phyloP scores from a whole-genome alignment of 2,329 filamentous ascomycete genomes.

The Leptosphaerulina australis region DNA sequence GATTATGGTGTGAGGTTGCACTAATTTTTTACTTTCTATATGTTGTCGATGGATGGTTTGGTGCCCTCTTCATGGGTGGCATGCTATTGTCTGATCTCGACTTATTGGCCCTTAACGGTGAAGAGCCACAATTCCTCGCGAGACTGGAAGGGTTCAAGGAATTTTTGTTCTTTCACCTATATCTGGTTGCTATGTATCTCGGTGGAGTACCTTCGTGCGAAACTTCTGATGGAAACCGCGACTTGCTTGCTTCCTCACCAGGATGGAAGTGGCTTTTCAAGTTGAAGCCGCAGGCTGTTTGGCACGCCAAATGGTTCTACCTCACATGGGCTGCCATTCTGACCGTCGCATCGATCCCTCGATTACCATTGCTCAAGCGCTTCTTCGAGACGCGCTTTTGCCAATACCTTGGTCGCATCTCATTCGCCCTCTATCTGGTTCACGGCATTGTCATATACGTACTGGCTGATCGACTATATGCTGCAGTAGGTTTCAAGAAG shows the following conservation, averaged over 20 bases:
- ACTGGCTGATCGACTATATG: slow-evolving; percentile 65
- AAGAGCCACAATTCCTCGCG: slow-evolving; percentile 54
- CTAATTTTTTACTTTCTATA: slow-evolving; percentile 71
- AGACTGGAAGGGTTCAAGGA: slow-evolving; percentile 60
- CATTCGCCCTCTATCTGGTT: slow-evolving; percentile 64
- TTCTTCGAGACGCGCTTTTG: slow-evolving; percentile 57
- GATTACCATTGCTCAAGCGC: slow-evolving; percentile 58
- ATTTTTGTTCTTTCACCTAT: slow-evolving; percentile 47
- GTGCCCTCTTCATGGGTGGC: slow-evolving; percentile 48
- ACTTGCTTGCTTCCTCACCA: slow-evolving; percentile 58
- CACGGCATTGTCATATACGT: slow-evolving; percentile 57
- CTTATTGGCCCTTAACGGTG: slow-evolving; percentile 34
- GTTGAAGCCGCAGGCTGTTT: slow-evolving; percentile 69
- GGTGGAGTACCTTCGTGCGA: slow-evolving; percentile 65
- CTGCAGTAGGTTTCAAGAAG: slow-evolving; percentile 63
- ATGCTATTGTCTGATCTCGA: slow-evolving; percentile 48
- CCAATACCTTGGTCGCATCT: slow-evolving; percentile 63
- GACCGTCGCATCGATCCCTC: slow-evolving; percentile 61
- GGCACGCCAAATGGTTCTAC: slow-evolving; percentile 71
- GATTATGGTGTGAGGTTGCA: slow-evolving; percentile 60
- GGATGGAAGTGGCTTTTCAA: slow-evolving; percentile 67
- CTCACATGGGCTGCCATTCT: slow-evolving; percentile 66
- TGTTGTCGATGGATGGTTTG: slow-evolving; percentile 68
- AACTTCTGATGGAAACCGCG: slow-evolving; percentile 46
- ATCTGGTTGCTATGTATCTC: slow-evolving; percentile 61